These are phyloP conservation scores for Xylariales sp. DNA, from an alignment of 2,329 filamentous ascomycete genomes.

Conservation along the genomic window DNA sequence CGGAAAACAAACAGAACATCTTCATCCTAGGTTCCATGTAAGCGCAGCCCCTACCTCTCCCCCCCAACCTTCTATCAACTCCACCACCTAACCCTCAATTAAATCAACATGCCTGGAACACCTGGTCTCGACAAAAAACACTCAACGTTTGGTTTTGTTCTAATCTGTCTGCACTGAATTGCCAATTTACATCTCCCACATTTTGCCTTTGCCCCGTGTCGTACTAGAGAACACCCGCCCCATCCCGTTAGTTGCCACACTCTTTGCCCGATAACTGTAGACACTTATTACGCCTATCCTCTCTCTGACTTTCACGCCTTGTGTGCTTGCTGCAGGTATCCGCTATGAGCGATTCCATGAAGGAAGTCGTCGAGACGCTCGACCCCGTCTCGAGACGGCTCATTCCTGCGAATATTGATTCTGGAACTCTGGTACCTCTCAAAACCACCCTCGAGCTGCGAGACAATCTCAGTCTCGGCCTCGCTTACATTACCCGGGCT, in stretches of 20 bases:
- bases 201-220: constrained; percentile 8
- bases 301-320: constrained; percentile 45
- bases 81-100: background rate
- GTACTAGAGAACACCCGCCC: constrained; percentile 12
- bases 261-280: constrained; percentile 19
- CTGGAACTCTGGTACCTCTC: constrained; percentile 64
- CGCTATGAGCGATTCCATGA: constrained; percentile 54
- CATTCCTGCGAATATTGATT: constrained; percentile 48
- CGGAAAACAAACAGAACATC: constrained; percentile 13
- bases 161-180: constrained; percentile 17
- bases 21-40: constrained; percentile 24
- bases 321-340: constrained; percentile 47
- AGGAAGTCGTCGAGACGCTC: constrained; percentile 53
- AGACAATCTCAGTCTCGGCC: constrained; percentile 67
- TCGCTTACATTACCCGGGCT: constrained; percentile 77
- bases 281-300: constrained; percentile 23
- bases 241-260: constrained; percentile 10
- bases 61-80: constrained; percentile 17
- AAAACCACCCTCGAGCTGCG: constrained; percentile 73
- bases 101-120: constrained; percentile 21
- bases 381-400: constrained; percentile 52
- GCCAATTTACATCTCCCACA: constrained; percentile 15
- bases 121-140: constrained; percentile 5
- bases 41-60: constrained; percentile 17
- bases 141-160: constrained; percentile 20